phyloP scores from a whole-genome alignment of 805 yeast species.

The Ogataea siamensis region DNA sequence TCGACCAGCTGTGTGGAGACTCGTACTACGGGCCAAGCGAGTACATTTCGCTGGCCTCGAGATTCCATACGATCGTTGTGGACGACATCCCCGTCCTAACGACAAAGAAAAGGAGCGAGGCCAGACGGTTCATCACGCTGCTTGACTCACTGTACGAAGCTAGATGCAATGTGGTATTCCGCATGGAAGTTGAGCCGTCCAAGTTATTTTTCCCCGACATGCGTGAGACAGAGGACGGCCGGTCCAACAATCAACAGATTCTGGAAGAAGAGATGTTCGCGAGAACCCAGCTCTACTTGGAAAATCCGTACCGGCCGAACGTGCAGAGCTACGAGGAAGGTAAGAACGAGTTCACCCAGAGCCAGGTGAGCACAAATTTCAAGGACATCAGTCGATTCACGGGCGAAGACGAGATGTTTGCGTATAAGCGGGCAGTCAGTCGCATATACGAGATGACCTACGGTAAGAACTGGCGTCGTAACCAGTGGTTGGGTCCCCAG shows the following conservation, averaged over 20 bases:
- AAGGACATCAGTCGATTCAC: slow-evolving; percentile 56
- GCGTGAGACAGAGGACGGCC: slow-evolving; percentile 6
- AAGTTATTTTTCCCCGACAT: slow-evolving; percentile 62
- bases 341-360: slow-evolving; percentile 32
- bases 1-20: slow-evolving; percentile 53
- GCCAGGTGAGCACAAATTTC: slow-evolving; percentile 36
- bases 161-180: slow-evolving; percentile 55
- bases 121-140: slow-evolving; percentile 62
- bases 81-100: slow-evolving; percentile 62
- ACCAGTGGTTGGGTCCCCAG: slow-evolving; percentile 51
- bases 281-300: slow-evolving; percentile 55
- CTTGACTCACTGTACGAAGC: slow-evolving; percentile 70
- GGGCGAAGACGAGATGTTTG: slow-evolving; percentile 76
- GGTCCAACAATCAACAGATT: slow-evolving; percentile 35
- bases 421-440: slow-evolving; percentile 68
- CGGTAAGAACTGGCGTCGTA: slow-evolving; percentile 45
- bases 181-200: slow-evolving; percentile 49
- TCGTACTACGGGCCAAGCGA: slow-evolving; percentile 60
- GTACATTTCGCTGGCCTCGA: slow-evolving; percentile 64
- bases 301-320: slow-evolving; percentile 69
- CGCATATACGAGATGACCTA: slow-evolving; percentile 46
- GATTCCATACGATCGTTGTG: slow-evolving; percentile 53
- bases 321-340: slow-evolving; percentile 59
- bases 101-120: slow-evolving; percentile 59
- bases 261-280: slow-evolving; percentile 72